Conservation (phyloP, 202 grass and related monocot species). For the Bolboschoenoplectus hybrid region DNA sequence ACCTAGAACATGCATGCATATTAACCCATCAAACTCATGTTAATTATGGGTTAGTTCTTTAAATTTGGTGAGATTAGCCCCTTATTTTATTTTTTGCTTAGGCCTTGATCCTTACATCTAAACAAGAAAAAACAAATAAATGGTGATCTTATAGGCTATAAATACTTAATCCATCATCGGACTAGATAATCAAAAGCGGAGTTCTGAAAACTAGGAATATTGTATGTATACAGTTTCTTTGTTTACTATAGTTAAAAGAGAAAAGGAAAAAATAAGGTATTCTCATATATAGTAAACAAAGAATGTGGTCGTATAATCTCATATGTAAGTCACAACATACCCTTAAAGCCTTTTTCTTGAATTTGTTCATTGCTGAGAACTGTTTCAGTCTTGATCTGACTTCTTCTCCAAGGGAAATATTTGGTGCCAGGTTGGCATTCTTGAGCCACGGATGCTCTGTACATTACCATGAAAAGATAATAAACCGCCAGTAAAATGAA, state of each 20-base stretch:
- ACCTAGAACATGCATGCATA: slow-evolving; percentile 52
- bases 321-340: slow-evolving; percentile 48
- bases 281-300: not conserved
- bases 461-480: slow-evolving; percentile 18
- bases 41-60: not conserved
- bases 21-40: slow-evolving; percentile 27
- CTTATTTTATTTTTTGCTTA: not conserved
- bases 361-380: slow-evolving; percentile 92
- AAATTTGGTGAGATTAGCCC: slow-evolving; percentile 4
- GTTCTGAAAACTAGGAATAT: not conserved
- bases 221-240: not conserved
- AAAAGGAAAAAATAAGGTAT: not conserved
- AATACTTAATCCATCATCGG: not conserved
- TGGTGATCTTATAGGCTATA: not conserved
- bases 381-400: slow-evolving; percentile 81
- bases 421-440: slow-evolving; percentile 64
- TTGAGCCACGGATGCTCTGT: slow-evolving; percentile 90
- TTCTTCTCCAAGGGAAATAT: slow-evolving; percentile 72
- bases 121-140: not conserved
- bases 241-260: not conserved
- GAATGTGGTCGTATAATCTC: not conserved
- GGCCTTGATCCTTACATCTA: not conserved
- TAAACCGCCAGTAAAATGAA: slow-evolving; percentile 22
- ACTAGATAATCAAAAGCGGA: not conserved
- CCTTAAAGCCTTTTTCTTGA: slow-evolving; percentile 94